Evolutionary conservation across 495 filamentous ascomycete genomes (phyloP), one percentile per base, ranked within the genome.

Genomic region (Aspergillus homomorphus): DNA sequence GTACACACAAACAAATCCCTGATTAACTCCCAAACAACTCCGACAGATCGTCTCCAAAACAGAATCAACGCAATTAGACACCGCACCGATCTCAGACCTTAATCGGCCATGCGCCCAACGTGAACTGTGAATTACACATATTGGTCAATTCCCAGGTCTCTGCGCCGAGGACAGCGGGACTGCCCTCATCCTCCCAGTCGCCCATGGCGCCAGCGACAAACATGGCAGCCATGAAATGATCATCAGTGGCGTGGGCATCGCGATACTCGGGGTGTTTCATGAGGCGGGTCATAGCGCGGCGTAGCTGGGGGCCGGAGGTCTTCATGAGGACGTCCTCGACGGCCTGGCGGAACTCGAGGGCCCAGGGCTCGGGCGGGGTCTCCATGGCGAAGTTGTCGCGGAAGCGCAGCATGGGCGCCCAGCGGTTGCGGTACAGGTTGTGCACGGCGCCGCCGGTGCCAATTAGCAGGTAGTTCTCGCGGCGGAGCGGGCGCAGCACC

Each of bases 71-170:
- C n/a, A n/a, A n/a, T n/a, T n/a, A n/a, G 16, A 45, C 20, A 46
- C 45, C 8, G n/a, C 15, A 20, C 9, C 19, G 7, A 21, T 23
- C 45, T 19, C 14, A 50, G 22, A 38, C 33, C 21, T 26, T 23
- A 15, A 12, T 26, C 46, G 9, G 21, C 70, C 70, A 73, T 10
- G 42, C 22, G 2, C 70, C 75, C 3, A 82, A 72, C 42, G 78
- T 84, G 68, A 80, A 84, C 67, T 85, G 82, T 57, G 74, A 77
- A 66, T 85, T 86, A 64, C 82, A 85, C 83, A 86, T 86, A 63
- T 87, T 85, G 21, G 74, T 79, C 69, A 86, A 67, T 69, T 87
- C 84, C 84, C 84, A 86, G 56, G 75, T 78, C 70, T 87, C 83
- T 0, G 83, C 84, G 12, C 67, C 76, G 60, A 86, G 45, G 12